Conservation (phyloP, 139 green algal species). For the Tetraselmis striata region DNA sequence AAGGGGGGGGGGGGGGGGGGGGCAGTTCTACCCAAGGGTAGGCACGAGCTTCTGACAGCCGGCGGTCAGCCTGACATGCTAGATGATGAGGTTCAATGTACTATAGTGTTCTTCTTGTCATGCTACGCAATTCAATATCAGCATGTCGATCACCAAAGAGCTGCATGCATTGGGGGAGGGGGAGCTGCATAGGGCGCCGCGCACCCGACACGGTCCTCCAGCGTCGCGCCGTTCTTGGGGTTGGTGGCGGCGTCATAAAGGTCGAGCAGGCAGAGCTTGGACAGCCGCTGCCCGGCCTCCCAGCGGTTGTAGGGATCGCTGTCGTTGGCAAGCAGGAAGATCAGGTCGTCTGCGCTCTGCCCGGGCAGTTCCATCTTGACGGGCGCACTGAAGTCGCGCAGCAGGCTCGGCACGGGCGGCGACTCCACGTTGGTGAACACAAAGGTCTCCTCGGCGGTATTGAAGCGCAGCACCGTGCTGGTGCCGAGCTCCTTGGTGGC, state of each 20-base stretch:
- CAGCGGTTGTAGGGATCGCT: slow-evolving; percentile 86
- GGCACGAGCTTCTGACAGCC: too few species aligned
- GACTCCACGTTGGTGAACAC: slow-evolving; percentile 43
- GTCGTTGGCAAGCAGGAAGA: slow-evolving; percentile 89
- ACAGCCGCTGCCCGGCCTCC: slow-evolving; percentile 81
- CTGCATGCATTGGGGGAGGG: too few species aligned
- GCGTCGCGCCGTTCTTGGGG: neutral
- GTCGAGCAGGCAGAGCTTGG: slow-evolving; percentile 61
- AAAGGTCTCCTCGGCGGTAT: slow-evolving; percentile 43
- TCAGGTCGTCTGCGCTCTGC: slow-evolving; percentile 79
- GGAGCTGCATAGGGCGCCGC: too few species aligned
- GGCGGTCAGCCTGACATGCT: too few species aligned
- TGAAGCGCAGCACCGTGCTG: slow-evolving; percentile 55
- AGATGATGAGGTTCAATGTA: too few species aligned
- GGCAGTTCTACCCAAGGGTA: too few species aligned
- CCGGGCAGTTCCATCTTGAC: slow-evolving; percentile 69
- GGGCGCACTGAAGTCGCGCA: slow-evolving; percentile 89
- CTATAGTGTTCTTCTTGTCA: too few species aligned
- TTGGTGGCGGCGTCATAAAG: slow-evolving; percentile 55
- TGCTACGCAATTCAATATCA: too few species aligned
- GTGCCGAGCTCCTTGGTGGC: neutral
- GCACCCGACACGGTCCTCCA: neutral
- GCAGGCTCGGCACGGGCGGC: slow-evolving; percentile 75
- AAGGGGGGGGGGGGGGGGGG: too few species aligned
- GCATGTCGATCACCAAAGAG: too few species aligned